phyloP scores from a whole-genome alignment of 441 rosid genomes.

The Arabidopsis hybrid region DNA sequence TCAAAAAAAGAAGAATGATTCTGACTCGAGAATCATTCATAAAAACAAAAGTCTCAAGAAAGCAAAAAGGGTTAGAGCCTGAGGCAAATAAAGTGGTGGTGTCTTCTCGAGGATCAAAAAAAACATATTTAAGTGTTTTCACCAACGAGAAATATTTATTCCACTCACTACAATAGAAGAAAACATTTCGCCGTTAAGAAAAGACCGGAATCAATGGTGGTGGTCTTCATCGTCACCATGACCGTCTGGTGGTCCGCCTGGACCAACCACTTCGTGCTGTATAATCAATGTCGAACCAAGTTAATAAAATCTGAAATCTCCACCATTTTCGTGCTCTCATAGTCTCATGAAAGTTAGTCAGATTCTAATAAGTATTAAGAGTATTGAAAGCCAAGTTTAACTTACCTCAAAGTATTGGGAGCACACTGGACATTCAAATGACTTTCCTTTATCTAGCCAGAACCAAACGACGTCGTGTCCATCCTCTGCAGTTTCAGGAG shows the following conservation, averaged over 20 bases:
- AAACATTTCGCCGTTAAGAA: not conserved
- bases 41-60: not conserved
- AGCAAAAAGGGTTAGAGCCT: conserved; percentile 6
- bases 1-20: conserved; percentile 18
- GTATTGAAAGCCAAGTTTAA: conserved; percentile 32
- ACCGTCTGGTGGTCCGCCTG: conserved; percentile 90
- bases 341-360: not conserved
- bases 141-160: conserved; percentile 24
- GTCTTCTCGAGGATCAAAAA: conserved; percentile 9
- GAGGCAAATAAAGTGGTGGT: conserved; percentile 10
- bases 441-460: conserved; percentile 96
- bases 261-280: conserved; percentile 92
- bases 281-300: conserved; percentile 1
- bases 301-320: not conserved
- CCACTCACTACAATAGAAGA: conserved; percentile 2
- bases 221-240: conserved; percentile 71
- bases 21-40: conserved; percentile 2
- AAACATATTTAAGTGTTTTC: conserved; percentile 20
- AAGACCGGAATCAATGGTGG: conserved; percentile 29
- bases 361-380: not conserved
- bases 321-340: not conserved
- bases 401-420: conserved; percentile 89
- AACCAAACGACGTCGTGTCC: conserved; percentile 99
- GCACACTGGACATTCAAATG: conserved; percentile 93
- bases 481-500: conserved; percentile 61